These are phyloP conservation scores for Phellopilus nigrolimitatus DNA, from an alignment of 1,284 basidiomycete genomes.

Conservation along the genomic window DNA sequence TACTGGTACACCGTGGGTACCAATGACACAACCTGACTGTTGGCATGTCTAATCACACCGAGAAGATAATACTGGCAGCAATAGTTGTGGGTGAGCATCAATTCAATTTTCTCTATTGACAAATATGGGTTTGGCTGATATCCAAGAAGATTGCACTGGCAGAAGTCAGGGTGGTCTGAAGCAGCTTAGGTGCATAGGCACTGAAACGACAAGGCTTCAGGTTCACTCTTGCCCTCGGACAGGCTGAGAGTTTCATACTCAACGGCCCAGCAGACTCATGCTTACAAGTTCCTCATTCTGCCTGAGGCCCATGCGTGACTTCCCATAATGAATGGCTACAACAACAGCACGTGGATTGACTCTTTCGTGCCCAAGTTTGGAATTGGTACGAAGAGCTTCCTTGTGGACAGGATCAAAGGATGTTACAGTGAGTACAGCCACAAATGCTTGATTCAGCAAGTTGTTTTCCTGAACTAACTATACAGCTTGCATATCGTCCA, in stretches of 20 bases:
- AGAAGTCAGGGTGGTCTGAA: constrained; percentile 20
- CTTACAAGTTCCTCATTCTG: constrained; percentile 12
- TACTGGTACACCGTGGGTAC: no score
- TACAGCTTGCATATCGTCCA: not conserved
- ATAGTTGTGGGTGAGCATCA: constrained; percentile 12
- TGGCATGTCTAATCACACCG: constrained; percentile 3
- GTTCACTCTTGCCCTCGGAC: not conserved
- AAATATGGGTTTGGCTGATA: not conserved
- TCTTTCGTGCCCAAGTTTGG: constrained; percentile 5
- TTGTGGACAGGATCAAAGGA: constrained; percentile 15
- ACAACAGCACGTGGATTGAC: constrained; percentile 11
- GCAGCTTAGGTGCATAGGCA: constrained; percentile 13
- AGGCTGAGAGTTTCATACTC: constrained; percentile 12
- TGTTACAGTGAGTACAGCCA: constrained; percentile 12
- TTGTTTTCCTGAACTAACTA: no score
- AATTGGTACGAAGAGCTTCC: constrained; percentile 4
- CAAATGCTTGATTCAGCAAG: not conserved
- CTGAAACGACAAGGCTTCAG: not conserved
- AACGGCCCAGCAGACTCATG: constrained; percentile 6
- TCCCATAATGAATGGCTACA: constrained; percentile 17
- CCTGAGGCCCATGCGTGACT: constrained; percentile 11
- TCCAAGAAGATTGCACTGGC: constrained; percentile 19
- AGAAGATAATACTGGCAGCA: constrained; percentile 10
- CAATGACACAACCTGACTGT: no score
- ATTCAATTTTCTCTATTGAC: not conserved